Conservation (phyloP, 2,329 filamentous ascomycete species). For the Davidsoniella neocaledoniae region DNA sequence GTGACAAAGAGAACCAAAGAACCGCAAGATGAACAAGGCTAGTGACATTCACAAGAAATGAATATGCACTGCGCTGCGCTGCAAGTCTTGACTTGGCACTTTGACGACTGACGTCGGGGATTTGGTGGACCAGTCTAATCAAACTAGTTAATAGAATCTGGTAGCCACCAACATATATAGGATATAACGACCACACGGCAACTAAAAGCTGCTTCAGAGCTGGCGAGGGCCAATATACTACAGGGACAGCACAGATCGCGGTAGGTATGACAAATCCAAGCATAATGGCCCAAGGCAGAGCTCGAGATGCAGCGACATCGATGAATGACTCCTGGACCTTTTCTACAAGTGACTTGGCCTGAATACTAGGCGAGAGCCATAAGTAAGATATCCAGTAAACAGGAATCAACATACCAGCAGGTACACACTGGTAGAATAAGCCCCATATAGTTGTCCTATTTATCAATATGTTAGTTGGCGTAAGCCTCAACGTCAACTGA, state of each 20-base stretch:
- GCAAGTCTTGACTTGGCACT: background rate
- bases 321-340: conserved; percentile 8
- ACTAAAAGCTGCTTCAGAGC: conserved; percentile 14
- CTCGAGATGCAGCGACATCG: conserved; percentile 8
- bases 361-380: conserved; percentile 14
- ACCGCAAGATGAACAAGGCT: conserved; percentile 7
- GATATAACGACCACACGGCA: conserved; percentile 16
- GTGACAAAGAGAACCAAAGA: conserved; percentile 9
- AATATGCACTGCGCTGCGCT: conserved; percentile 11
- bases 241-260: conserved; percentile 13
- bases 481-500: background rate
- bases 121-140: background rate
- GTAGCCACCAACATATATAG: conserved; percentile 12
- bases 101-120: background rate
- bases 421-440: conserved; percentile 15
- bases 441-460: conserved; percentile 15
- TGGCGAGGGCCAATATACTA: conserved; percentile 11
- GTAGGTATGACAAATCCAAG: conserved; percentile 15
- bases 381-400: conserved; percentile 15
- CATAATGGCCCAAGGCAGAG: conserved; percentile 13
- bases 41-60: conserved; percentile 4
- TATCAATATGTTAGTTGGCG: background rate
- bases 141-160: conserved; percentile 11
- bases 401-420: conserved; percentile 15
- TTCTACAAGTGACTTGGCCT: background rate